phyloP scores from a whole-genome alignment of 2,329 filamentous ascomycete genomes.

The Microdochium nivale region DNA sequence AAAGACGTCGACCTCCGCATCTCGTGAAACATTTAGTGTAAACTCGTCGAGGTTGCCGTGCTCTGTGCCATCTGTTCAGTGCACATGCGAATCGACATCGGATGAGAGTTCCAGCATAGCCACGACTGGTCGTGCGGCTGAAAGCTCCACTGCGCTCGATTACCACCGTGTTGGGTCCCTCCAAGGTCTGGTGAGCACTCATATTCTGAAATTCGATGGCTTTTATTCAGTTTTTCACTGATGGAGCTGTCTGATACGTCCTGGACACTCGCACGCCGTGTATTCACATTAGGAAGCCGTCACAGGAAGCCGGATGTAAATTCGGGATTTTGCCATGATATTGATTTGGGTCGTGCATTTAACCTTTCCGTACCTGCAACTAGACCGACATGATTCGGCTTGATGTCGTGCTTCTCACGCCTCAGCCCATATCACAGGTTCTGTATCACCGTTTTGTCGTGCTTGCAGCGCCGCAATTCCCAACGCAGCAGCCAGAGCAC shows the following conservation, averaged over 20 bases:
- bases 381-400: neutral
- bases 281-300: too few relatives aligned
- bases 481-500: neutral
- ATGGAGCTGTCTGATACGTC: neutral
- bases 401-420: neutral
- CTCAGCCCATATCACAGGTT: neutral
- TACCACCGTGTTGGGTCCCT: neutral
- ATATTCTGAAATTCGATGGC: neutral
- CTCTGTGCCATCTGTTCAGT: neutral
- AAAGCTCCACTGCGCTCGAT: neutral
- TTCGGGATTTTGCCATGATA: too few relatives aligned
- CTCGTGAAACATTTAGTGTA: too few relatives aligned
- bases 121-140: neutral
- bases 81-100: neutral
- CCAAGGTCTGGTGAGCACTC: neutral
- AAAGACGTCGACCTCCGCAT: too few relatives aligned
- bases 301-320: too few relatives aligned
- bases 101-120: neutral
- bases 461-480: neutral
- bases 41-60: too few relatives aligned
- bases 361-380: neutral
- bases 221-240: neutral
- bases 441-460: neutral
- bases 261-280: neutral
- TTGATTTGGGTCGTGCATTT: too few relatives aligned